Percentiles rank a stretch among this genome's conserved stretches.
Conservation (phyloP, 2,329 filamentous ascomycete genomes). For the Colletotrichum cordylinicola region DNA sequence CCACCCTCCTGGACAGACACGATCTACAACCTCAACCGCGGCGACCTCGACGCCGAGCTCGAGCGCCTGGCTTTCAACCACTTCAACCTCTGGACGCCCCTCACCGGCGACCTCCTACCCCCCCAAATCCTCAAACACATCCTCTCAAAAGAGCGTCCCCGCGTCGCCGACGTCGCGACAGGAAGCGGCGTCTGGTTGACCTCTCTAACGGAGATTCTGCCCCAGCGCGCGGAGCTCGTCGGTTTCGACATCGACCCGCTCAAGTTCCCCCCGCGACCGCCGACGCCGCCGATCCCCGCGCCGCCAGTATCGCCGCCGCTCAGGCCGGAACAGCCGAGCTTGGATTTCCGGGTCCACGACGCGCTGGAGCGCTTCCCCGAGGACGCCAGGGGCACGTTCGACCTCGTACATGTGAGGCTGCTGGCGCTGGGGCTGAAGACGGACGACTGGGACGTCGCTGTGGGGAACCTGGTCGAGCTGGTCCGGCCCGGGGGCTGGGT, state of each 20-base stretch:
- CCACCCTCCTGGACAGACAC: not conserved
- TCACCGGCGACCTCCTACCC: constrained; percentile 9
- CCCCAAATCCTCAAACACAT: not conserved
- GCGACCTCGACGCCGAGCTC: not conserved
- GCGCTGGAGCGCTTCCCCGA: constrained; percentile 19
- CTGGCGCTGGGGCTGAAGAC: constrained; percentile 19
- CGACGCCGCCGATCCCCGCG: constrained; percentile 4
- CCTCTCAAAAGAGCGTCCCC: not conserved
- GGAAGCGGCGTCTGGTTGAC: constrained; percentile 27
- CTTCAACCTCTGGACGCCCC: constrained; percentile 14
- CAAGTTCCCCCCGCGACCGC: constrained; percentile 19
- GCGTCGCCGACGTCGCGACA: constrained; percentile 26
- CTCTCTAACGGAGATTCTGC: constrained; percentile 11
- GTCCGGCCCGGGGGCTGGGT: constrained; percentile 23
- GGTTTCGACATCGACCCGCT: constrained; percentile 26
- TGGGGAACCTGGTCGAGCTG: constrained; percentile 18
- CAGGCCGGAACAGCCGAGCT: constrained; percentile 4
- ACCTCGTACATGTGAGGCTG: constrained; percentile 24
- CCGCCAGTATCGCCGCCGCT: not conserved
- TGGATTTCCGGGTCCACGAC: constrained; percentile 15
- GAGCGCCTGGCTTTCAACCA: constrained; percentile 17
- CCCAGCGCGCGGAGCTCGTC: constrained; percentile 6
- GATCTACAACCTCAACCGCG: constrained; percentile 12
- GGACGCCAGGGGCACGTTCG: constrained; percentile 16
- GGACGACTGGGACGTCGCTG: constrained; percentile 19